Conservation (phyloP, 169 alveolate species). For the Cryptosporidium bovis region DNA sequence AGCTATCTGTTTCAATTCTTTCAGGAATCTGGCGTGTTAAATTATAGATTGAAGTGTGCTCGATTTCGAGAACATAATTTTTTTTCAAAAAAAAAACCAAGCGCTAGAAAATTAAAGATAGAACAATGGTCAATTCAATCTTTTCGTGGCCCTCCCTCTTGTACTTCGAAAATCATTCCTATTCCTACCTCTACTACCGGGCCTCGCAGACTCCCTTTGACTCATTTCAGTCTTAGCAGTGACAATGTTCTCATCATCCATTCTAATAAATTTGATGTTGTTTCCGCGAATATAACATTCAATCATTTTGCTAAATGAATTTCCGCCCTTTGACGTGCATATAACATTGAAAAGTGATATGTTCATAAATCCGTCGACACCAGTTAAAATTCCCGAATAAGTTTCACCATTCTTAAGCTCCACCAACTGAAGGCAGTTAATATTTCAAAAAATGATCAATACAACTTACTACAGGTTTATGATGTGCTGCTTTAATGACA, state of each 20-base stretch:
- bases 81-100: conserved; percentile 12
- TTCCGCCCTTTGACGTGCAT: conserved; percentile 86
- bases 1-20: not conserved
- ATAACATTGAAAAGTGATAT: conserved; percentile 84
- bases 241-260: conserved; percentile 84
- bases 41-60: conserved; percentile 49
- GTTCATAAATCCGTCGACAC: conserved; percentile 88
- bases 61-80: conserved; percentile 65
- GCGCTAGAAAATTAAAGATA: conserved; percentile 27
- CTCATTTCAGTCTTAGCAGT: conserved; percentile 83
- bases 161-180: conserved; percentile 36
- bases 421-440: conserved; percentile 79
- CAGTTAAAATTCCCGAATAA: conserved; percentile 84
- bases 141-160: conserved; percentile 35
- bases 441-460: not conserved
- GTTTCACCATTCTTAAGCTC: conserved; percentile 88
- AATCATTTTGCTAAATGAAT: conserved; percentile 83
- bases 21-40: conserved; percentile 22
- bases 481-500: conserved; percentile 84
- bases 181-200: conserved; percentile 30
- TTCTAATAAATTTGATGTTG: conserved; percentile 85
- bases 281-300: conserved; percentile 88
- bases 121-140: not conserved
- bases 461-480: conserved; percentile 86
- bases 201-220: conserved; percentile 46